Percentiles rank a stretch among this genome's conserved stretches.
These are phyloP conservation scores for Dioscorea zingiberensis DNA, from an alignment of 106 monocot genomes.

Conservation along the genomic window DNA sequence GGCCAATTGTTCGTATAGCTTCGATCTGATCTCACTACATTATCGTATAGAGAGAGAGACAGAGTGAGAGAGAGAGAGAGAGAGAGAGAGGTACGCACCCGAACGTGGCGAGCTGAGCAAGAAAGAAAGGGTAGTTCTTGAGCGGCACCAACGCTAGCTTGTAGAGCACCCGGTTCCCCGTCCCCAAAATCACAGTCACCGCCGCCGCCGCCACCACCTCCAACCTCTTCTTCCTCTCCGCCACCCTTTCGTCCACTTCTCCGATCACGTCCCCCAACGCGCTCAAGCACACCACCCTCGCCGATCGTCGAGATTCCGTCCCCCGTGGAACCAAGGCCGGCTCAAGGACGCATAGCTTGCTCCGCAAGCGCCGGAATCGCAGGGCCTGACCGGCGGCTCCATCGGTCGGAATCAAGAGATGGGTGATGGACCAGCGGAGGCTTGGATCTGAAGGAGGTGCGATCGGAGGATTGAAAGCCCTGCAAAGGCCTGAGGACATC, in stretches of 20 bases:
- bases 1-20: too few relatives aligned
- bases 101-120: conserved; percentile 88
- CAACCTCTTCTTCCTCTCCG: conserved; percentile 21
- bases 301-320: not conserved
- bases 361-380: not conserved
- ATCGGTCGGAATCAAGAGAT: too few relatives aligned
- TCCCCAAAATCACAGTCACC: conserved; percentile 62
- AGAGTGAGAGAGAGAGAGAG: not conserved
- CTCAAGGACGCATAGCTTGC: not conserved
- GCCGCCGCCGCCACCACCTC: conserved; percentile 57
- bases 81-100: conserved; percentile 29
- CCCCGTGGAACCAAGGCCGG: not conserved
- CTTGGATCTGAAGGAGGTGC: too few relatives aligned
- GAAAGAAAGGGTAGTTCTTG: conserved; percentile 87
- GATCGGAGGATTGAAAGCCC: too few relatives aligned
- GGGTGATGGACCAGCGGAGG: too few relatives aligned
- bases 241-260: conserved; percentile 19
- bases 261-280: conserved; percentile 28
- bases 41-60: too few relatives aligned
- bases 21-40: too few relatives aligned
- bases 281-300: conserved; percentile 12
- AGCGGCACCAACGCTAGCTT: conserved; percentile 90
- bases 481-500: too few relatives aligned
- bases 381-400: not conserved
- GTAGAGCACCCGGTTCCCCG: conserved; percentile 75